These are phyloP conservation scores for Stromatinia cepivora DNA, from an alignment of 2,329 filamentous ascomycete genomes.

Conservation along the genomic window DNA sequence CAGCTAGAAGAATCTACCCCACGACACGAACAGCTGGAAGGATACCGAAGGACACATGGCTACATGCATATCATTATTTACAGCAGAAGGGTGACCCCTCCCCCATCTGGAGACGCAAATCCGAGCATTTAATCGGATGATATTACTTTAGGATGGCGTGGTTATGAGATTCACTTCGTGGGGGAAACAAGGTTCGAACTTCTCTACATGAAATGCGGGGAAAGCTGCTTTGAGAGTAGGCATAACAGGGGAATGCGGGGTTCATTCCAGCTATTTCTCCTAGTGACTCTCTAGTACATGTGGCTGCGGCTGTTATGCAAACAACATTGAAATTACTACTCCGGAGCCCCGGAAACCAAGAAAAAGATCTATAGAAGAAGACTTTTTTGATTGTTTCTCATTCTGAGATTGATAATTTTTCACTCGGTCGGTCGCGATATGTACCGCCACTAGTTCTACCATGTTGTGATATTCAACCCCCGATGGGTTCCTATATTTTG, in stretches of 20 bases:
- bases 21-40: not conserved
- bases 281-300: too few relatives aligned
- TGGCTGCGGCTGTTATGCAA: too few relatives aligned
- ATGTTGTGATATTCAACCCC: not conserved
- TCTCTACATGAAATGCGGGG: slow-evolving; percentile 8
- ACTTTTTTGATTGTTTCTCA: not conserved
- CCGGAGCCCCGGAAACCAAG: not conserved
- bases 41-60: not conserved
- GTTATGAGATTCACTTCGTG: not conserved
- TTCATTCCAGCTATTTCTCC: not conserved
- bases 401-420: too few relatives aligned
- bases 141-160: not conserved
- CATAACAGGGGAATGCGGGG: not conserved
- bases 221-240: not conserved
- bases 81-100: not conserved
- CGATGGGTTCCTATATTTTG: not conserved
- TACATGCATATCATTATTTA: not conserved
- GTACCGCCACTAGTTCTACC: not conserved
- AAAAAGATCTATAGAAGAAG: not conserved
- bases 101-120: not conserved
- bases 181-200: not conserved
- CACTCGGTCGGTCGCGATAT: not conserved
- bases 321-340: too few relatives aligned
- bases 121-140: not conserved
- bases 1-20: too few relatives aligned